A percentile compares a stretch with the other conserved stretches of the same genome.
These are phyloP conservation scores for Alternaria brassicicola DNA, from an alignment of 2,329 filamentous ascomycete species.

Conservation along the genomic window DNA sequence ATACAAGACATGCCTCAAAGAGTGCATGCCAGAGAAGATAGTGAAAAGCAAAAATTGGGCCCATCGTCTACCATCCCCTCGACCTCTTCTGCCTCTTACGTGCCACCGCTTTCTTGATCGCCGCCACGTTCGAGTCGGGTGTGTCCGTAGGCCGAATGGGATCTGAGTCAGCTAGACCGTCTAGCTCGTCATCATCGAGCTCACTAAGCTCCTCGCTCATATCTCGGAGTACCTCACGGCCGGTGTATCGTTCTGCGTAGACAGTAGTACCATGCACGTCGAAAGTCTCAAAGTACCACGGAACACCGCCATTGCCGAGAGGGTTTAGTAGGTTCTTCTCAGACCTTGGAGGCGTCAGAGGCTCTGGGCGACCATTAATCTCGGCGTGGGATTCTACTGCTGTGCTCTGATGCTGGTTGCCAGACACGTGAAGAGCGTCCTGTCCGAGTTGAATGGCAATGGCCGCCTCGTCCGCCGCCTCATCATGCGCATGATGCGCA, in stretches of 20 bases:
- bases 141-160: constrained; percentile 35
- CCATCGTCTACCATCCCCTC: constrained; percentile 26
- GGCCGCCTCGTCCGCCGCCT: constrained; percentile 44
- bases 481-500: constrained; percentile 38
- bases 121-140: constrained; percentile 31
- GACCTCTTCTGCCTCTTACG: constrained; percentile 42
- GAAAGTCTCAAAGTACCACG: constrained; percentile 87
- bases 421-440: constrained; percentile 32
- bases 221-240: constrained; percentile 70
- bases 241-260: constrained; percentile 73
- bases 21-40: constrained; percentile 15
- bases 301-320: constrained; percentile 68
- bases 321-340: constrained; percentile 57
- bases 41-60: constrained; percentile 3
- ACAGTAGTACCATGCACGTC: constrained; percentile 81
- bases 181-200: constrained; percentile 87
- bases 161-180: constrained; percentile 58
- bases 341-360: constrained; percentile 70
- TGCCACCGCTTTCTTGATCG: constrained; percentile 36
- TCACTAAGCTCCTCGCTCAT: constrained; percentile 90
- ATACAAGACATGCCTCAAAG: constrained; percentile 23
- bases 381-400: constrained; percentile 31
- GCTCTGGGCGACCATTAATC: constrained; percentile 44
- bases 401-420: constrained; percentile 15
- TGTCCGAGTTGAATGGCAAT: constrained; percentile 45